phyloP scores from a whole-genome alignment of 345 rosid species.

The Streptanthus diversifolius region DNA sequence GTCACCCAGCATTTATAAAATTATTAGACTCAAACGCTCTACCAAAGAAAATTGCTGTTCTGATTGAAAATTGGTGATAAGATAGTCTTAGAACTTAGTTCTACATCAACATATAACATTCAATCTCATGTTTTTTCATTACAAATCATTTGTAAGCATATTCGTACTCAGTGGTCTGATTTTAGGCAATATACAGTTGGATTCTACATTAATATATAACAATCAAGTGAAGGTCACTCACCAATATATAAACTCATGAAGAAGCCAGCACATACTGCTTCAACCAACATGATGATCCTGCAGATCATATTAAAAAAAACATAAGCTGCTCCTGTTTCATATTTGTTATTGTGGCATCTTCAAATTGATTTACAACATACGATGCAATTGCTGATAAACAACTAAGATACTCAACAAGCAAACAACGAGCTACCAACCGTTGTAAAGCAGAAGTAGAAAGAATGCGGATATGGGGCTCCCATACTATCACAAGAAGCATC shows the following conservation, averaged over 20 bases:
- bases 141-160: neutral
- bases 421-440: constrained; percentile 44
- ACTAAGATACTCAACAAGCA: neutral
- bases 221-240: constrained; percentile 36
- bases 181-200: neutral
- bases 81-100: neutral
- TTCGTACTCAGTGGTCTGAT: neutral
- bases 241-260: constrained; percentile 78
- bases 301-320: constrained; percentile 22
- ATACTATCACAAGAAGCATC: constrained; percentile 80
- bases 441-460: constrained; percentile 61
- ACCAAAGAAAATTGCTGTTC: neutral
- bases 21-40: neutral
- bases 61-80: neutral
- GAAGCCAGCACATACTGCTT: constrained; percentile 76
- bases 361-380: neutral
- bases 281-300: constrained; percentile 84
- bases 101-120: neutral
- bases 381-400: neutral
- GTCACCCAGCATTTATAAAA: neutral
- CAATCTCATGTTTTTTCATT: neutral
- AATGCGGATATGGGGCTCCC: constrained; percentile 60
- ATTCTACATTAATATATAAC: neutral
- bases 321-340: neutral
- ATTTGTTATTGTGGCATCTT: neutral